Evolutionary conservation across 441 rosid genomes (phyloP).

Genomic region (Mallotus repandus): DNA sequence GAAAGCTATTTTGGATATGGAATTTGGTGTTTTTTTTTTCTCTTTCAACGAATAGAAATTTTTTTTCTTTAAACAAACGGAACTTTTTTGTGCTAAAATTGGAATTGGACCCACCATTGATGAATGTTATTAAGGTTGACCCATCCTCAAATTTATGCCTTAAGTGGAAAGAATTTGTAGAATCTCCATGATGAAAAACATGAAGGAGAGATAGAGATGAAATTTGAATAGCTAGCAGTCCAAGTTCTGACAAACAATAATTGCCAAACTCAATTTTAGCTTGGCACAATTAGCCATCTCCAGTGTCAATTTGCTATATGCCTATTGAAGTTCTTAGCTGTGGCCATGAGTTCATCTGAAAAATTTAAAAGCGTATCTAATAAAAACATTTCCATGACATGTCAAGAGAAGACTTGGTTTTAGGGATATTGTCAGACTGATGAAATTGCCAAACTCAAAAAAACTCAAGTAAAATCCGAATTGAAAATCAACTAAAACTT

Average conservation of each 20-base stretch:
- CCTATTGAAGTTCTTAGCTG: no score
- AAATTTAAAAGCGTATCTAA: no score
- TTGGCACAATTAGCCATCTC: no score
- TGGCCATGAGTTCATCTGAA: no score
- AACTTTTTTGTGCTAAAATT: background rate
- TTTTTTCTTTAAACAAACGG: background rate
- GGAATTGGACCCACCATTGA: background rate
- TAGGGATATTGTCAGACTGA: background rate
- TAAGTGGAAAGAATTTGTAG: background rate
- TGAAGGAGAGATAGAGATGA: no score
- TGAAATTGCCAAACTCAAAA: background rate
- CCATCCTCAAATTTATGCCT: background rate
- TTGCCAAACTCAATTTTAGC: no score
- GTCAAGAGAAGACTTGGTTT: background rate
- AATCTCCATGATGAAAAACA: no score
- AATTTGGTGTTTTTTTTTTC: background rate
- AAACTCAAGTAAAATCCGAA: background rate
- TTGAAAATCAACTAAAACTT: background rate
- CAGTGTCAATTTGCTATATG: no score
- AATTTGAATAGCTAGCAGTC: no score
- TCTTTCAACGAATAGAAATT: no score
- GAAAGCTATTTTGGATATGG: background rate
- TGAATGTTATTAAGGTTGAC: background rate
- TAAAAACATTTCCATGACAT: no score
- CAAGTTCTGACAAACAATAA: no score